A percentile compares a stretch with the other conserved stretches of the same genome.
These are phyloP conservation scores for Creolimax fragrantissima DNA, from an alignment of 78 protist species.

Conservation along the genomic window DNA sequence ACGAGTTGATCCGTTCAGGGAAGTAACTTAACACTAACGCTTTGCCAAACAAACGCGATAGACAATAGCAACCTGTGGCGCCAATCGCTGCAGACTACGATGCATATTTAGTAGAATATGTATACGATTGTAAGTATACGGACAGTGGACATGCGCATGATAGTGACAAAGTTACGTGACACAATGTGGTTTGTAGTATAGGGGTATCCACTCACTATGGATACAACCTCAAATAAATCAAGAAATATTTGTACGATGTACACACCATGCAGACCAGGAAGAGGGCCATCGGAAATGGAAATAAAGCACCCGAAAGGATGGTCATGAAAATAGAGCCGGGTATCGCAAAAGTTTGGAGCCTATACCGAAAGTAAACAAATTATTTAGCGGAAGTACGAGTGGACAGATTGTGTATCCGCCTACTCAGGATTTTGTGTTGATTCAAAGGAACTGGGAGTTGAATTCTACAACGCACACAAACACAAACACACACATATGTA, in stretches of 20 bases:
- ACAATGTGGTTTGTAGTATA: too few relatives aligned
- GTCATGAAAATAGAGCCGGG: conserved; percentile 12
- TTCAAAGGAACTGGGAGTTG: not conserved
- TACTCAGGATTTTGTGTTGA: not conserved
- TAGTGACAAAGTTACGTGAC: too few relatives aligned
- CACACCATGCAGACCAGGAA: not conserved
- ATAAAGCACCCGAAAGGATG: not conserved
- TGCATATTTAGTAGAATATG: not conserved
- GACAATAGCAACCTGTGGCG: conserved; percentile 9
- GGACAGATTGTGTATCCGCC: not conserved
- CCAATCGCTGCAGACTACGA: not conserved
- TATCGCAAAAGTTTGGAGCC: conserved; percentile 5
- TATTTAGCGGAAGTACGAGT: not conserved
- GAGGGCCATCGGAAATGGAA: conserved; percentile 5
- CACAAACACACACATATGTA: conserved; percentile 24
- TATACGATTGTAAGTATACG: not conserved
- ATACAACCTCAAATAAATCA: too few relatives aligned
- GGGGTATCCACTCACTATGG: too few relatives aligned
- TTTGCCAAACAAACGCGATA: not conserved
- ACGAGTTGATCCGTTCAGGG: not conserved
- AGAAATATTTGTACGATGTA: not conserved
- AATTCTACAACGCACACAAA: not conserved
- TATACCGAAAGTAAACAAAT: not conserved
- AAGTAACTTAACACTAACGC: not conserved
- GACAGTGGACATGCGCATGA: not conserved